Evolutionary conservation across 768 basidiomycete genomes (phyloP), one percentile per base, ranked within the genome.

Genomic region (Termitomyces sp.): DNA sequence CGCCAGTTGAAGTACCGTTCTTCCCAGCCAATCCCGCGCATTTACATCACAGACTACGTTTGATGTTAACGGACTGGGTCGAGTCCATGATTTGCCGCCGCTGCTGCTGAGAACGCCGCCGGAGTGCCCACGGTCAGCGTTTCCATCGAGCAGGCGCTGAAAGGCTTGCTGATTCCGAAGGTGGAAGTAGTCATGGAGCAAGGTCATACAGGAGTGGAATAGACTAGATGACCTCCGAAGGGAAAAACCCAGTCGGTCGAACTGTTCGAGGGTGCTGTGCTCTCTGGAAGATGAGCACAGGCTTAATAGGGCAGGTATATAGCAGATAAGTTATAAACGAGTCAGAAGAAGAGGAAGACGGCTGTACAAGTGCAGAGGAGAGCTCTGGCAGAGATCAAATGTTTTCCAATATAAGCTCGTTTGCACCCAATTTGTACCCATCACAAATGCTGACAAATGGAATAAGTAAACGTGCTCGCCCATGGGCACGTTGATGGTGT

Each of bases 1-100:
- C 0, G 89, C 89, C 39, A 94, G 82, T 67, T 98, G 95, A 10
- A 97, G 79, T 1, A 89, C 87, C 0, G 91, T 89, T 57, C 87
- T 76, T 10, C 93, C 91, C 30, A 89, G 76, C 67, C 76, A 70
- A 68, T 95, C 92, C 33, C 82, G 74, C 2, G 84, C 82, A 64
- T 95, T 94, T 46, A 93, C 80, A 68, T 93, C 68, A 1, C 65
- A 66, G 18, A 65, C 63, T 42, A 76, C 62, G 45, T 72, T 69
- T 60, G 69, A 66, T 24, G 66, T 61, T 57, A 82, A 65, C 54
- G 76, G 70, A 63, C 77, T 79, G 44, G 74, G 68, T 64, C 79
- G 75, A 60, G 72, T 82, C 83, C 83, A 85, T 12, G 86, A 86
- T 64, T 79, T 82, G 53, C 82, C 78, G 8, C 78, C 77, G 64